A percentile compares a stretch with the other conserved stretches of the same genome.
Evolutionary conservation across 768 basidiomycete genomes (phyloP).

Genomic region (Rhodotorula paludigena): DNA sequence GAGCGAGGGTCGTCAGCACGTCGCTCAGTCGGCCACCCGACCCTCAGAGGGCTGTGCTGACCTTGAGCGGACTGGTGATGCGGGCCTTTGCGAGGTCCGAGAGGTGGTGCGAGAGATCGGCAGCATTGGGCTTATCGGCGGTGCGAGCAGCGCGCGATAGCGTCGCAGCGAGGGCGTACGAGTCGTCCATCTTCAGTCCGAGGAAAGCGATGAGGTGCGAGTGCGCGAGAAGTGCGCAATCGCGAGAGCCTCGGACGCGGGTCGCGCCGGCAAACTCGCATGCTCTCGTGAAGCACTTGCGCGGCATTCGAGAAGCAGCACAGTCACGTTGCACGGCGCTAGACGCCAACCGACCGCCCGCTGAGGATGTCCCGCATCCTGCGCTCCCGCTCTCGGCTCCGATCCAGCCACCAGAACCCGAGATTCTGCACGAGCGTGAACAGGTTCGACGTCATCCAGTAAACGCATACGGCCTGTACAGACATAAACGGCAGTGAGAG

Average conservation of each 20-base stretch:
- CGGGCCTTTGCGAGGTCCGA: constrained; percentile 25
- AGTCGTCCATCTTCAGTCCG: constrained; percentile 12
- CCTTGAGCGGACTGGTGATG: constrained; percentile 34
- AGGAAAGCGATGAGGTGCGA: not conserved
- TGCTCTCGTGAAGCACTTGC: too few species aligned
- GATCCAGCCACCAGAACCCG: constrained; percentile 36
- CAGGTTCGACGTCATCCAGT: constrained; percentile 47
- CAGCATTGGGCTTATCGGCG: constrained; percentile 11
- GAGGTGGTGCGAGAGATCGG: constrained; percentile 38
- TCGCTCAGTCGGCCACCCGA: not conserved
- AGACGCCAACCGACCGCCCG: constrained; percentile 8
- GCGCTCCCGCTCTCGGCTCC: constrained; percentile 2
- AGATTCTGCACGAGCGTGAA: constrained; percentile 47
- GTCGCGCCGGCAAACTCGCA: too few species aligned
- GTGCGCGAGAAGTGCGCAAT: not conserved
- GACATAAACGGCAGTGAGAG: too few species aligned
- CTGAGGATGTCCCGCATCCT: constrained; percentile 11
- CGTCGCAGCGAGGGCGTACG: not conserved
- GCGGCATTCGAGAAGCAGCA: too few species aligned
- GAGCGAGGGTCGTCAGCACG: not conserved
- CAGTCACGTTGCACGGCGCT: not conserved
- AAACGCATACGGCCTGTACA: constrained; percentile 47
- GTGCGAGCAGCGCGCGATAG: not conserved
- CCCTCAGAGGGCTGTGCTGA: not conserved
- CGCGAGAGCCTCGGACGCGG: too few species aligned